Conservation (phyloP, 371 early-diverging fungal genomes). For the Chytridium lagenaria region DNA sequence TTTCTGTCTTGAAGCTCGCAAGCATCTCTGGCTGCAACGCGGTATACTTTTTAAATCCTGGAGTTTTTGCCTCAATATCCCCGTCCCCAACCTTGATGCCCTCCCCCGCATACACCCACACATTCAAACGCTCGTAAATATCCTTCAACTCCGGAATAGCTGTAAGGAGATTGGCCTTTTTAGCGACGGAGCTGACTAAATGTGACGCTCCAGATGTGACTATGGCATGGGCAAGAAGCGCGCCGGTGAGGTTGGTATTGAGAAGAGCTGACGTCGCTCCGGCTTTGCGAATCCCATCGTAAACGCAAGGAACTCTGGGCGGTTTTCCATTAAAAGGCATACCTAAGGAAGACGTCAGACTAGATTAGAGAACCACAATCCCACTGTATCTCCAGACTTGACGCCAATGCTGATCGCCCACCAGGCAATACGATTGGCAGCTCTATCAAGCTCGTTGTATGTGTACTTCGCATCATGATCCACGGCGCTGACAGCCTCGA, state of each 20-base stretch:
- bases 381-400: constrained; percentile 11
- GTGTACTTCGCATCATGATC: constrained; percentile 31
- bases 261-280: constrained; percentile 41
- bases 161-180: background rate
- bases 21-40: constrained; percentile 11
- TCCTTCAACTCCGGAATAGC: background rate
- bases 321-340: constrained; percentile 31
- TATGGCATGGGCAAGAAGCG: constrained; percentile 35
- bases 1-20: background rate
- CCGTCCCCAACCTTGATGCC: constrained; percentile 12
- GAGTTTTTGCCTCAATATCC: no score
- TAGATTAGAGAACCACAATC: no score
- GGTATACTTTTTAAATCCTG: background rate
- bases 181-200: constrained; percentile 20
- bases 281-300: constrained; percentile 43
- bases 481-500: constrained; percentile 23
- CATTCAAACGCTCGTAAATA: background rate
- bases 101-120: constrained; percentile 26
- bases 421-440: constrained; percentile 32
- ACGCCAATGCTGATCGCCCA: constrained; percentile 13
- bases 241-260: constrained; percentile 40
- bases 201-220: constrained; percentile 8
- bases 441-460: constrained; percentile 28
- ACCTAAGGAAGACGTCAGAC: background rate
- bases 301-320: constrained; percentile 39